Base-by-base conservation (phyloP, 2,329 filamentous ascomycete genomes). In the Trichoderma oligosporum region DNA sequence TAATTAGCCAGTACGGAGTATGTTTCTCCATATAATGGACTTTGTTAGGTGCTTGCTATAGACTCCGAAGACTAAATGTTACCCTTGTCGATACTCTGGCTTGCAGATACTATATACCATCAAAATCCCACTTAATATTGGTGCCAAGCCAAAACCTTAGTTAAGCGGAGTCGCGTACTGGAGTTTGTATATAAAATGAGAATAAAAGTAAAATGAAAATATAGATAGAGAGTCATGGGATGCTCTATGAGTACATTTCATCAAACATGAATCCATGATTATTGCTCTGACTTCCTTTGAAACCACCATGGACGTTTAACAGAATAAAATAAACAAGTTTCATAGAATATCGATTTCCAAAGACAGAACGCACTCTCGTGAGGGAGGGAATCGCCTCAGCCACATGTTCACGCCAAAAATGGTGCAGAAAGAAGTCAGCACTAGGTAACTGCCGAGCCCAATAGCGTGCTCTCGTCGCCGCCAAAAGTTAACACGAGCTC, bases 401-500 rank as follows among this genome's bases (percentile, higher is more conserved):
- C 49, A 42, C 49, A 33, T n/a, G 49, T 53, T 53, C 49, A 38
- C 29, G 46, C 46, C 46, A 49, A 24, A 49, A 14, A 7, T 38
- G n/a, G 35, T 35, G 49, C 36, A 53, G 31, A 38, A 3, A n/a
- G 5, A 7, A 6, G 49, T 53, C 38, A 53, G 49, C 49, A 53
- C 49, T 53, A 53, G 38, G 49, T 33, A 22, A 31, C 18, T 31
- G 27, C 27, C 27, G 18, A 16, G 8, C 12, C 38, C 38, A 41
- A 20, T 16, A 20, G 8, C 36, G 20, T 16, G 33, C 38, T 41
- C 18, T 16, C 18, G 38, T 41, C 6, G 38, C 18, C 49, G 18
- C 49, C 49, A 42, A 53, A 53, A 44, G 49, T 53, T 48, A 38
- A 53, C 49, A 53, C 49, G 49, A 24, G 14, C 22, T 33, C n/a